Base-by-base conservation (phyloP, 441 rosid species). In the Mallotus japonicus region DNA sequence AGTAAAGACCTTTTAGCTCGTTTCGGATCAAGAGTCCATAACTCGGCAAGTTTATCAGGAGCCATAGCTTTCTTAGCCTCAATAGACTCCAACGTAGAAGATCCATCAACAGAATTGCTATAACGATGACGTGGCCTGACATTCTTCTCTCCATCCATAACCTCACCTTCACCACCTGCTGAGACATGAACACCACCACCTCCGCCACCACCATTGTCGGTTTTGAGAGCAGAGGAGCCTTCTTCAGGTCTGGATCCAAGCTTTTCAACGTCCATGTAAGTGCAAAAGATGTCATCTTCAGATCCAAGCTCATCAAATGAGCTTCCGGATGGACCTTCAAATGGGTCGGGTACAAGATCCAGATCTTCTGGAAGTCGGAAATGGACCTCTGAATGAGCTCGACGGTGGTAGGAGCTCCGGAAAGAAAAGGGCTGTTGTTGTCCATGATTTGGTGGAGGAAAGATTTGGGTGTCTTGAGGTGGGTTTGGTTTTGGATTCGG, bases 1-100 rank as follows among this genome's bases (percentile, higher is more conserved):
- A 28, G 32, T 28, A 9, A 19, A 53, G 44, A 24, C 99, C 99
- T 94, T 84, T 92, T 94, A 70, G 99, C 99, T 75, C 87, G 80
- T 72, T 92, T 92, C 13, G 98, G 99, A 79, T 94, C 99, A 34
- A 88, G 61, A 28, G 83, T 76, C 96, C 96, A 90, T 71, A 94
- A 80, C 84, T 92, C 96, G 32, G 92, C 95, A 51, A 94, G 94
- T 79, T 90, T 94, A 67, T 87, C 90, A 69, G 98, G 92, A 77
- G 90, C 91, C 98, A 94, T 90, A 60, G 99, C 99, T 85, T 92
- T 94, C 85, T 90, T 90, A 8, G 97, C 93, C 75, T 94, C 97
- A 24, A 92, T 85, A 3, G 93, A 84, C 65, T 88, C 96, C 87
- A 86, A 20, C 10, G 74, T 61, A 53, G 90, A 88, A 49, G 88